Evolutionary conservation across 2,329 filamentous ascomycete genomes (phyloP).

Genomic region (Sclerotinia minor): DNA sequence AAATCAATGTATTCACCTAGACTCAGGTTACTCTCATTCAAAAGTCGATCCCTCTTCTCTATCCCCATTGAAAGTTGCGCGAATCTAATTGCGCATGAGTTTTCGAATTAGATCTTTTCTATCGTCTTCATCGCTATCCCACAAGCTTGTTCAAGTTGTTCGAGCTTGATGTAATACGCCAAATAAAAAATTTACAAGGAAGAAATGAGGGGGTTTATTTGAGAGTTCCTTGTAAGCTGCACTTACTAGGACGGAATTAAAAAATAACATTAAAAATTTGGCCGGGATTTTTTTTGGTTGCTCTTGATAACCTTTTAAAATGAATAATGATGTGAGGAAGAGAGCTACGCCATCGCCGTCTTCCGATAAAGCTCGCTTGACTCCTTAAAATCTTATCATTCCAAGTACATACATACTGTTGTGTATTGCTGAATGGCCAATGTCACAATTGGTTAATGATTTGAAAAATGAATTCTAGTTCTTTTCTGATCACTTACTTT

Average conservation of each 20-base stretch:
- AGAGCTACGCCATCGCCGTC: neutral
- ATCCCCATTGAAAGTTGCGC: neutral
- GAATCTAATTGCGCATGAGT: neutral
- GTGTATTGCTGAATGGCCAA: too few species aligned
- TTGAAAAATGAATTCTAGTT: too few species aligned
- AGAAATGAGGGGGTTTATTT: slow-evolving; percentile 12
- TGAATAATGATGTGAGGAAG: neutral
- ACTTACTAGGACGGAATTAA: too few species aligned
- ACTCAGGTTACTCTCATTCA: neutral
- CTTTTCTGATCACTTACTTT: neutral
- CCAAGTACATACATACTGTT: too few species aligned
- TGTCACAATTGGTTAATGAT: neutral
- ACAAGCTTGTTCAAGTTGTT: too few species aligned
- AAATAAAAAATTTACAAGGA: slow-evolving; percentile 9
- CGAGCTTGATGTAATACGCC: neutral
- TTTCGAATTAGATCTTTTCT: neutral
- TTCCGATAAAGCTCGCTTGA: slow-evolving; percentile 10
- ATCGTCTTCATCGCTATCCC: neutral
- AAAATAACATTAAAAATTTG: neutral
- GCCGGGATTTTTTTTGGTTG: neutral
- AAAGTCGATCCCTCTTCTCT: neutral
- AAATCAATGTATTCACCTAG: neutral
- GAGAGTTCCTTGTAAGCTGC: neutral
- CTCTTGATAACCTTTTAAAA: neutral
- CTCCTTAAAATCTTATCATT: slow-evolving; percentile 1